Percentiles rank a stretch among this genome's conserved stretches.
Evolutionary conservation across 1,284 basidiomycete species (phyloP).

Genomic region (Ganoderma leucocontextum): DNA sequence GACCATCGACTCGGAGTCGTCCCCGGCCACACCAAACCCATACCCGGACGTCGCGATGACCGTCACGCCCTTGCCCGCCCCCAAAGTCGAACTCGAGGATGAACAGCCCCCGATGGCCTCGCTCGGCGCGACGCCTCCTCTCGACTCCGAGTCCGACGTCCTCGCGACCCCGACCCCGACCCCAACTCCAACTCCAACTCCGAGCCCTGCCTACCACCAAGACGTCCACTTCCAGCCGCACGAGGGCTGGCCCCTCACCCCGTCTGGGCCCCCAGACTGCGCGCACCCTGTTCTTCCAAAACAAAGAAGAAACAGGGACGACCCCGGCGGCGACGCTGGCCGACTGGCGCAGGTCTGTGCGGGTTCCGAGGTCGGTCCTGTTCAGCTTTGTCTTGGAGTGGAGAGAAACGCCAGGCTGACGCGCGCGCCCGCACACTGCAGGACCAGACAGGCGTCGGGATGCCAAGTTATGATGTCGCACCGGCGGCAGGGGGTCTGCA

Average conservation of each 20-base stretch:
- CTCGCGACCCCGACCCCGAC: background rate
- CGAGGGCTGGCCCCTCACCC: background rate
- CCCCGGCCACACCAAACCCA: background rate
- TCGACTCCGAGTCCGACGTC: background rate
- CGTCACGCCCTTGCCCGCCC: background rate
- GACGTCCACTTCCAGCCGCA: background rate
- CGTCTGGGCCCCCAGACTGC: slow-evolving; percentile 18
- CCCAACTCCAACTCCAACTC: background rate
- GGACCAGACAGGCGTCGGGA: background rate
- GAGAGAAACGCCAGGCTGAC: slow-evolving; percentile 27
- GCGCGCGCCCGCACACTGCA: slow-evolving; percentile 2
- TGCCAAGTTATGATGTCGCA: background rate
- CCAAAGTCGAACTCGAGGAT: background rate
- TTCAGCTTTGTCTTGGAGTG: slow-evolving; percentile 34
- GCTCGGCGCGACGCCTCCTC: background rate
- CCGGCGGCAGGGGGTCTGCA: background rate
- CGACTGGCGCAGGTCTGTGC: slow-evolving; percentile 30
- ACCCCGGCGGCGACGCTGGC: slow-evolving; percentile 34
- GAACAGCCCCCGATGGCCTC: background rate
- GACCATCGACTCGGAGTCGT: background rate
- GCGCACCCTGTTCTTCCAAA: slow-evolving; percentile 34
- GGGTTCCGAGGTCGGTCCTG: slow-evolving; percentile 34
- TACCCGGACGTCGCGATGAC: background rate
- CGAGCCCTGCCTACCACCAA: background rate
- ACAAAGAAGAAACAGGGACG: slow-evolving; percentile 41